phyloP scores from a whole-genome alignment of 805 yeast genomes.

The Grigorovia transvaalensis region DNA sequence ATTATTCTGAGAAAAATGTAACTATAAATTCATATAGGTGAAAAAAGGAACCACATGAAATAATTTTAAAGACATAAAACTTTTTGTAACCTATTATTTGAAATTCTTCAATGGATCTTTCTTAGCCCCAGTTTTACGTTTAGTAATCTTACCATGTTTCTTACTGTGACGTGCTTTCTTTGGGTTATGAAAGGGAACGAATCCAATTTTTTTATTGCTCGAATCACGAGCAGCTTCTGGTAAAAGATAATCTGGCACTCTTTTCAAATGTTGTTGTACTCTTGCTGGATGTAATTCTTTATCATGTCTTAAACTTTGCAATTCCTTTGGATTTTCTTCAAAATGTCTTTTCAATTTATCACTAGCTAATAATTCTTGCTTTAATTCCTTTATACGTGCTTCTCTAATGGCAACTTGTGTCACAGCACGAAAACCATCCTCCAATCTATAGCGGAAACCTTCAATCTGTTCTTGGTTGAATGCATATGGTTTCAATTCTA shows the following conservation, averaged over 20 bases:
- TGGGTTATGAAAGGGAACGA: slow-evolving; percentile 53
- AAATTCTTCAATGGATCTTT: slow-evolving; percentile 58
- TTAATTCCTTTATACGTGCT: slow-evolving; percentile 83
- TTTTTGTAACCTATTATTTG: slow-evolving; percentile 24
- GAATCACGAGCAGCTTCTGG: slow-evolving; percentile 64
- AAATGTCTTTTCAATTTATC: slow-evolving; percentile 89
- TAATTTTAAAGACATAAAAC: no score
- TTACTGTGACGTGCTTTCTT: slow-evolving; percentile 29
- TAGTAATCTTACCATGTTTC: slow-evolving; percentile 31
- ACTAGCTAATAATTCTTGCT: slow-evolving; percentile 75
- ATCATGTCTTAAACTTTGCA: slow-evolving; percentile 82
- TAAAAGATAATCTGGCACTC: slow-evolving; percentile 84
- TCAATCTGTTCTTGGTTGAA: slow-evolving; percentile 89
- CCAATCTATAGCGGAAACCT: slow-evolving; percentile 91
- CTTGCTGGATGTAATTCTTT: slow-evolving; percentile 76
- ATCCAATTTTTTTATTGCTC: slow-evolving; percentile 47
- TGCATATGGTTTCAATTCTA: slow-evolving; percentile 73
- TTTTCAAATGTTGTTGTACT: slow-evolving; percentile 73
- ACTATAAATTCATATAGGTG: neutral
- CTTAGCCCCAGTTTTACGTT: slow-evolving; percentile 35
- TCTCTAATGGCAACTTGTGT: slow-evolving; percentile 84
- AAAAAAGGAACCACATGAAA: no score
- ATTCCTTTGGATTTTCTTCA: slow-evolving; percentile 94
- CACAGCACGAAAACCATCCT: slow-evolving; percentile 93
- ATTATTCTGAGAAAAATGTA: neutral